phyloP scores from a whole-genome alignment of 208 protist species.

The Leishmania amazonensis region DNA sequence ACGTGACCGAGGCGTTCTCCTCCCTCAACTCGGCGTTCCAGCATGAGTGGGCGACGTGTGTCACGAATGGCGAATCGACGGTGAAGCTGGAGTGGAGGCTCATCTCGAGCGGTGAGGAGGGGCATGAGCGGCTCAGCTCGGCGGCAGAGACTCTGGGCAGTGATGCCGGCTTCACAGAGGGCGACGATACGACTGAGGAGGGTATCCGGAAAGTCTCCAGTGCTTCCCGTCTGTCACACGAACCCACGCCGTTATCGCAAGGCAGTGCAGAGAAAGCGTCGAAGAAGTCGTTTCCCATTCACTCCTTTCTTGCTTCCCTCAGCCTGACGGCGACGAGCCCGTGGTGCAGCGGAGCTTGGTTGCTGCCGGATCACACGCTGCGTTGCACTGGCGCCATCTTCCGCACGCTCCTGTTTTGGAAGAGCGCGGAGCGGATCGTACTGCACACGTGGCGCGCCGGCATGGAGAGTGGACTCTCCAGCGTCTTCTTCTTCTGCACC shows the following conservation, averaged over 20 bases:
- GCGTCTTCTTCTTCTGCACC: conserved; percentile 80
- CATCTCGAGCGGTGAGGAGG: background rate
- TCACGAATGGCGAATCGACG: conserved; percentile 40
- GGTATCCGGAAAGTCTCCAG: background rate
- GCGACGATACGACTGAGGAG: background rate
- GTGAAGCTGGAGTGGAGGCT: conserved; percentile 31
- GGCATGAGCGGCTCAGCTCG: background rate
- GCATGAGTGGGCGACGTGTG: conserved; percentile 55
- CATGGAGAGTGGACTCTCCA: conserved; percentile 50
- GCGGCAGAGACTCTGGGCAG: background rate
- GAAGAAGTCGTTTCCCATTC: conserved; percentile 14
- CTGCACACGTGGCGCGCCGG: conserved; percentile 57
- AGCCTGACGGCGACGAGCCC: conserved; percentile 12
- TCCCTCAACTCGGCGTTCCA: conserved; percentile 54
- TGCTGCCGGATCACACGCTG: conserved; percentile 34
- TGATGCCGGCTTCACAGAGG: background rate
- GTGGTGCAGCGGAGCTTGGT: conserved; percentile 35
- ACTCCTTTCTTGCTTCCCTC: conserved; percentile 26
- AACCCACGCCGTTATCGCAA: background rate
- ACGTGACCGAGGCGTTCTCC: conserved; percentile 20
- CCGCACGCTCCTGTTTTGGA: conserved; percentile 75
- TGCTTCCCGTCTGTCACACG: background rate
- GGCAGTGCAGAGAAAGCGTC: background rate
- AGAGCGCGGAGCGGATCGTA: conserved; percentile 57
- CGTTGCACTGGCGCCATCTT: conserved; percentile 42